Evolutionary conservation across 768 basidiomycete genomes (phyloP), one percentile per base, ranked within the genome.

Genomic region (Pleurotus platypus): DNA sequence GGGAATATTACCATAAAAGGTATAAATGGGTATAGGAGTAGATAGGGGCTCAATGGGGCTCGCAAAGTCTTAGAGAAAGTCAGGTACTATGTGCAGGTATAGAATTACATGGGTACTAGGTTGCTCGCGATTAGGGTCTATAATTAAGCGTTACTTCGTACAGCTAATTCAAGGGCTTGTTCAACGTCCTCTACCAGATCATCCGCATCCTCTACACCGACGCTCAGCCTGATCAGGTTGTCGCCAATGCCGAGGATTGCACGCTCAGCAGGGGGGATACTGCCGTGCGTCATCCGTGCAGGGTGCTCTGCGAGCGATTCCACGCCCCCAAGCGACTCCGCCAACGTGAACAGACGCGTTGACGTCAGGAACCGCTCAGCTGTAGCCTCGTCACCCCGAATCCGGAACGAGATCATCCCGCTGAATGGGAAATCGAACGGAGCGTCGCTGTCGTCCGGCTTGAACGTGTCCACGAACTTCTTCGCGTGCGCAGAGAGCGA

Each of bases 301-400:
- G 94, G 95, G 46, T 90, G 78, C 69, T 98, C 94, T 0, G 90
- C 90, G 35, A 98, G 72, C 68, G 86, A 89, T 79, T 98, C 96
- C 4, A 97, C 92, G 0, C 94, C 96, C 1, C 96, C 96, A 4
- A 98, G 72, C 22, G 84, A 86, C 79, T 95, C 94, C 0, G 94
- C 95, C 11, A 98, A 77, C 22, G 86, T 79, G 65, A 94, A 94
- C 35, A 95, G 66, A 24, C 81, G 70, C 3, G 85, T 78, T 0
- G 80, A 69, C 0, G 81, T 82, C 56, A 95, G 67, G 74, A 97
- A 94, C 58, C 64, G 74, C 50, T 87, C 80, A 2, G 90, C 87
- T 60, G 81, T 78, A 46, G 58, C 65, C 26, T 72, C 68, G 1
- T 84, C 79, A 1, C 84, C 90, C 74, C 46, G 84, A 72, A 77